phyloP scores from a whole-genome alignment of 2,329 filamentous ascomycete genomes.

The Sordariomycetes sp. region DNA sequence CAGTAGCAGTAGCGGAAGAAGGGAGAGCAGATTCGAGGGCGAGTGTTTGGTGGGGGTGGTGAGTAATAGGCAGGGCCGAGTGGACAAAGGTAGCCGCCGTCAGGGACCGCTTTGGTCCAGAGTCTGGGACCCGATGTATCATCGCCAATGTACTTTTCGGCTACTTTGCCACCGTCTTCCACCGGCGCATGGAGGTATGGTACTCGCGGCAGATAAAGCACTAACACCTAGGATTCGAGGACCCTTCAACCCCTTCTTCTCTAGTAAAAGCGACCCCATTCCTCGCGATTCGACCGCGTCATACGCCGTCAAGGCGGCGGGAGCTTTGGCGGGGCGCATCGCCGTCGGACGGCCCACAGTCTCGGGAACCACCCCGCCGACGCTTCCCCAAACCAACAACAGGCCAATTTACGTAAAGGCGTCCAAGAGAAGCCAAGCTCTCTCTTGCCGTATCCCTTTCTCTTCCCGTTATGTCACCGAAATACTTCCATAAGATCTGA shows the following conservation, averaged over 20 bases:
- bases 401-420: background rate
- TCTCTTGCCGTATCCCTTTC: background rate
- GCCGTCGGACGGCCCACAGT: too few species aligned
- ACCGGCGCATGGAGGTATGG: background rate
- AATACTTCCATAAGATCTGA: background rate
- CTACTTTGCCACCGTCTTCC: background rate
- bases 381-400: background rate
- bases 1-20: too few species aligned
- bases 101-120: background rate
- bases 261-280: background rate
- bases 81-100: background rate
- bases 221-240: background rate
- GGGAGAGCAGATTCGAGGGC: background rate
- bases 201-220: background rate
- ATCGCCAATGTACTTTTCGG: background rate
- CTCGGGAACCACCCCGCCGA: background rate
- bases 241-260: background rate
- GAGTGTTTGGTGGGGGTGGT: background rate
- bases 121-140: background rate
- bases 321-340: background rate
- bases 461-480: background rate
- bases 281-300: background rate
- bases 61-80: background rate
- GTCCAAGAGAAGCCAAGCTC: background rate
- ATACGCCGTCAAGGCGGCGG: background rate